Conservation (phyloP, 2,329 filamentous ascomycete genomes). For the Colletotrichum sp. region DNA sequence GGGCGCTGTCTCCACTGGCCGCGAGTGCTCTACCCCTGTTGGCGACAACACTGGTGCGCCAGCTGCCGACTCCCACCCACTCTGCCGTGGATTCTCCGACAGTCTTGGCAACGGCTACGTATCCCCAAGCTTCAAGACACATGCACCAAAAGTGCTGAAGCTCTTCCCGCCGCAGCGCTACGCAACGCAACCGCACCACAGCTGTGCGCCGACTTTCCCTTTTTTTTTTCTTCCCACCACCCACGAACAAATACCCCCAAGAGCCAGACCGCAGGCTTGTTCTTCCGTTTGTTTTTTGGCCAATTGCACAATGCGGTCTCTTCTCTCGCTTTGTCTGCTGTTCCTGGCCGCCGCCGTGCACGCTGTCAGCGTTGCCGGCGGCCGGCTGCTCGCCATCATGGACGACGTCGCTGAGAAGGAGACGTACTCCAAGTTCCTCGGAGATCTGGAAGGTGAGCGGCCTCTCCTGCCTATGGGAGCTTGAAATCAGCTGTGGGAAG, state of each 20-base stretch:
- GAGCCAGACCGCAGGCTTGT: not conserved
- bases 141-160: constrained; percentile 22
- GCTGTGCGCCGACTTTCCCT: constrained; percentile 24
- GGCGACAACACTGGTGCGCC: not conserved
- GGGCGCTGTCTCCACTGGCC: not conserved
- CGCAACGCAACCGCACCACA: constrained; percentile 18
- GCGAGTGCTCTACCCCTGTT: not conserved
- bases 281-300: not conserved
- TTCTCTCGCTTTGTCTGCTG: constrained; percentile 73
- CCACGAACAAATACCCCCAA: constrained; percentile 7
- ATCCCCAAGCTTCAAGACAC: constrained; percentile 28
- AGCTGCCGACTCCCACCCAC: not conserved
- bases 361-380: constrained; percentile 82
- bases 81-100: constrained; percentile 15
- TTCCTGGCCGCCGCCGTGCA: constrained; percentile 70
- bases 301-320: constrained; percentile 70
- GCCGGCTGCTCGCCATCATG: constrained; percentile 83
- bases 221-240: constrained; percentile 2
- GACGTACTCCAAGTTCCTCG: constrained; percentile 82
- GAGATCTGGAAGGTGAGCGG: constrained; percentile 69
- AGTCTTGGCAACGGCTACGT: constrained; percentile 25
- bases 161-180: constrained; percentile 18
- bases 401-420: constrained; percentile 83
- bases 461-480: not conserved
- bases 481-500: not conserved